Conservation (phyloP, 1,139 yeast species). For the Pichia sp. region DNA sequence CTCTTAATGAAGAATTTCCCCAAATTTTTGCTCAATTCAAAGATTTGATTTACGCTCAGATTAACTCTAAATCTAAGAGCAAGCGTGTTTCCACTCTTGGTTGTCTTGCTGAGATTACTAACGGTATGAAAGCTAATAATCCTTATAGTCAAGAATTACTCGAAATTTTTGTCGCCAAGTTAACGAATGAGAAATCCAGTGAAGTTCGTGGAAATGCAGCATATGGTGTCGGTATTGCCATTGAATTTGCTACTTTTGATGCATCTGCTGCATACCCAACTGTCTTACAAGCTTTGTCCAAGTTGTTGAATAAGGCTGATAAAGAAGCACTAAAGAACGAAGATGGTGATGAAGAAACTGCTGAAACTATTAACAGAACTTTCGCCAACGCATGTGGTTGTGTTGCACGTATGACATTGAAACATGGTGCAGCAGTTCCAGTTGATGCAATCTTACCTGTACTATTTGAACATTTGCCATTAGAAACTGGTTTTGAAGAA, state of each 20-base stretch:
- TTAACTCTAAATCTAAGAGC: constrained; percentile 58
- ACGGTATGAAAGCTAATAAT: constrained; percentile 65
- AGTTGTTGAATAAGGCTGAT: constrained; percentile 74
- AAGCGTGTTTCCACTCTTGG: constrained; percentile 87
- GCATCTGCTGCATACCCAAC: constrained; percentile 61
- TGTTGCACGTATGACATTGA: constrained; percentile 85
- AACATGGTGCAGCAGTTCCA: constrained; percentile 71
- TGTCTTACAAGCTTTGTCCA: constrained; percentile 72
- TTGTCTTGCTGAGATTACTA: constrained; percentile 82
- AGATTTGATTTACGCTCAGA: constrained; percentile 56
- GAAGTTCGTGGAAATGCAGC: constrained; percentile 96
- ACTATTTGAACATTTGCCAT: constrained; percentile 74
- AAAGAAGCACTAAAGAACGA: constrained; percentile 53
- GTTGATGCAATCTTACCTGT: constrained; percentile 75
- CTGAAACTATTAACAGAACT: constrained; percentile 77
- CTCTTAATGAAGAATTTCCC: constrained; percentile 68
- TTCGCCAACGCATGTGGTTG: constrained; percentile 96
- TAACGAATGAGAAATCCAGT: constrained; percentile 71
- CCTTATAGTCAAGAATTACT: constrained; percentile 68
- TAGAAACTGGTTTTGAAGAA: constrained; percentile 86
- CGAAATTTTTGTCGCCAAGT: constrained; percentile 61
- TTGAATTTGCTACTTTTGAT: constrained; percentile 58
- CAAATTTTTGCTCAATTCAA: constrained; percentile 72
- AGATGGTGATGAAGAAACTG: constrained; percentile 63
- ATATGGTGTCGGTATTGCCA: constrained; percentile 84